phyloP scores from a whole-genome alignment of 768 basidiomycete genomes.

The Pholiota microspora region DNA sequence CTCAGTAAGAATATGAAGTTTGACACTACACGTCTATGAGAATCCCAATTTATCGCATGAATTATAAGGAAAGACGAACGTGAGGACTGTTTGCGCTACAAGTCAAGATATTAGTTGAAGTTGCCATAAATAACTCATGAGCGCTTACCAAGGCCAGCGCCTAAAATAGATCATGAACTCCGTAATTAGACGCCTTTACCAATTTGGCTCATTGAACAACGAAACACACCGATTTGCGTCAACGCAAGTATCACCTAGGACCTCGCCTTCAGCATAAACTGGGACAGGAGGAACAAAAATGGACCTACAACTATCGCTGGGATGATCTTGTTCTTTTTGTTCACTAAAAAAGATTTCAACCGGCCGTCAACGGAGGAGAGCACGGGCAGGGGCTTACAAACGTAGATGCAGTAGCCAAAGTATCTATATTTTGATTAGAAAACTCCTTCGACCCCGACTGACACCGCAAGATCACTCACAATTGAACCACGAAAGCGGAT shows the following conservation, averaged over 20 bases:
- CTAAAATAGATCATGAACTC: background rate
- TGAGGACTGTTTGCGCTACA: constrained; percentile 4
- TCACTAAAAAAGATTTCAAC: constrained; percentile 5
- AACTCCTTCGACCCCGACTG: background rate
- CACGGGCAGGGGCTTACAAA: constrained; percentile 2
- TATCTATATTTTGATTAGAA: constrained; percentile 10
- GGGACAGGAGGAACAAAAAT: background rate
- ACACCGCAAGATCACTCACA: constrained; percentile 8
- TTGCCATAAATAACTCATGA: background rate
- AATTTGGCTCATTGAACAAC: background rate
- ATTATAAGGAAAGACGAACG: background rate
- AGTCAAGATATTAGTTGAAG: background rate
- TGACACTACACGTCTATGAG: background rate
- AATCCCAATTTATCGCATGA: background rate
- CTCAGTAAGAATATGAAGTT: background rate
- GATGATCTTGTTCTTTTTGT: constrained; percentile 14
- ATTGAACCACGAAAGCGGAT: constrained; percentile 20
- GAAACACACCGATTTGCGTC: constrained; percentile 12
- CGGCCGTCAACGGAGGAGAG: no score
- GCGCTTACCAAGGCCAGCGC: constrained; percentile 6
- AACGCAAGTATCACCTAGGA: constrained; percentile 10
- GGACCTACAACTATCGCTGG: constrained; percentile 18
- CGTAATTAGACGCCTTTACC: background rate
- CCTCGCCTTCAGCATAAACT: background rate
- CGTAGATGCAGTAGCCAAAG: constrained; percentile 18